These are phyloP conservation scores for Metschnikowia reukaufii DNA, from an alignment of 805 yeast genomes.

Conservation along the genomic window DNA sequence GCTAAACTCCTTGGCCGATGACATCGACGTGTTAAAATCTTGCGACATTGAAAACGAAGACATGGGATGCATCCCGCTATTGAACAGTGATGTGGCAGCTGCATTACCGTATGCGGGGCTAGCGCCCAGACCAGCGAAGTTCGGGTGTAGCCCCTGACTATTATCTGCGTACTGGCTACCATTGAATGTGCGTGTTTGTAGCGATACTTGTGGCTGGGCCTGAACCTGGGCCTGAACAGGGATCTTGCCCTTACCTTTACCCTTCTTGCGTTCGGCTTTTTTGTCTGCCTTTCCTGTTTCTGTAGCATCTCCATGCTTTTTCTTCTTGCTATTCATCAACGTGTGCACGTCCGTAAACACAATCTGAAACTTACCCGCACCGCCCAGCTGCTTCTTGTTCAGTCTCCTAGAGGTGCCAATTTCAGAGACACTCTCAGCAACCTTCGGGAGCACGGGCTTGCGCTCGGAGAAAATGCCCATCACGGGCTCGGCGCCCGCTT, in stretches of 20 bases:
- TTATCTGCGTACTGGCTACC: not conserved
- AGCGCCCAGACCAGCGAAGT: not conserved
- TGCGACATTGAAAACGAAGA: constrained; percentile 12
- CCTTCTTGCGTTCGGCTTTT: constrained; percentile 6
- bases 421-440: constrained; percentile 8
- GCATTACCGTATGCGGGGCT: not conserved
- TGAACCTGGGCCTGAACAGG: not conserved
- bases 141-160: not conserved
- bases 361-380: constrained; percentile 19
- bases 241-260: constrained; percentile 2
- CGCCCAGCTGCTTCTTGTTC: constrained; percentile 17
- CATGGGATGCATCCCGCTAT: constrained; percentile 4
- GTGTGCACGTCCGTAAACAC: constrained; percentile 24
- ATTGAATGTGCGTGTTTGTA: not conserved
- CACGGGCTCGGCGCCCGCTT: constrained; percentile 23
- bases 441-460: constrained; percentile 13
- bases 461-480: constrained; percentile 41
- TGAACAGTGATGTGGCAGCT: not conserved
- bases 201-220: not conserved
- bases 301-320: constrained; percentile 8
- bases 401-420: constrained; percentile 18
- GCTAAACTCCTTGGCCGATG: constrained; percentile 31
- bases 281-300: not conserved
- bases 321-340: constrained; percentile 22
- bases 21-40: constrained; percentile 21